Evolutionary conservation across 768 basidiomycete genomes (phyloP), one percentile per base, ranked within the genome.

Genomic region (Cubamyces sp.): DNA sequence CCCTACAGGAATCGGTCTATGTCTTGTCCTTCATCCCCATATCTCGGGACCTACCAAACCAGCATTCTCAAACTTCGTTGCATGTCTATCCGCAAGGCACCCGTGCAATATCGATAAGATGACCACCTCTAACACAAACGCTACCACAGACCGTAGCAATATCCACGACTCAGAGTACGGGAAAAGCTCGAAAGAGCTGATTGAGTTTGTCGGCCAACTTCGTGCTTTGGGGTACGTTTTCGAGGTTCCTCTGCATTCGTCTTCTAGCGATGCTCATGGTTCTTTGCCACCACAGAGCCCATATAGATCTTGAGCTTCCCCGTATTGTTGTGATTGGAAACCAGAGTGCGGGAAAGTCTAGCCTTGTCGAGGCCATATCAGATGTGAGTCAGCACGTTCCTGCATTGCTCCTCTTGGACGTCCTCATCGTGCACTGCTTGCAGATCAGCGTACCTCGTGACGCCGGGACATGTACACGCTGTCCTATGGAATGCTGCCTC

Each of bases 291-390:
- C 16, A 28, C 40, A 80, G 81, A 1, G 75, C 77, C 1, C 78
- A 82, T 68, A 73, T 73, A 3, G 78, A 81, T 23, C 68, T 84
- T 12, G 81, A 84, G 57, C 69, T 84, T 5, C 82, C 83, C 8
- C 71, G 81, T 8, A 79, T 84, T 46, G 78, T 78, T 19, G 80
- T 83, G 43, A 81, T 83, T 41, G 83, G 83, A 15, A 82, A 81
- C 46, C 84, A 84, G 68, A 79, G 77, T 50, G 81, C 82, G 7
- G 84, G 78, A 3, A 81, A 81, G 65, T 80, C 78, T 1, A 77
- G 76, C 46, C 72, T 83, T 9, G 80, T 84, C 1, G 82, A 83
- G 64, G 79, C 83, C 1, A 81, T 84, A 21, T 79, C 78, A 12
- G 79, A 79, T 15, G 80, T 81, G 61, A 23, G 51, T 52, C 37